phyloP scores from a whole-genome alignment of 148 eudicot species.

The Silene conica region DNA sequence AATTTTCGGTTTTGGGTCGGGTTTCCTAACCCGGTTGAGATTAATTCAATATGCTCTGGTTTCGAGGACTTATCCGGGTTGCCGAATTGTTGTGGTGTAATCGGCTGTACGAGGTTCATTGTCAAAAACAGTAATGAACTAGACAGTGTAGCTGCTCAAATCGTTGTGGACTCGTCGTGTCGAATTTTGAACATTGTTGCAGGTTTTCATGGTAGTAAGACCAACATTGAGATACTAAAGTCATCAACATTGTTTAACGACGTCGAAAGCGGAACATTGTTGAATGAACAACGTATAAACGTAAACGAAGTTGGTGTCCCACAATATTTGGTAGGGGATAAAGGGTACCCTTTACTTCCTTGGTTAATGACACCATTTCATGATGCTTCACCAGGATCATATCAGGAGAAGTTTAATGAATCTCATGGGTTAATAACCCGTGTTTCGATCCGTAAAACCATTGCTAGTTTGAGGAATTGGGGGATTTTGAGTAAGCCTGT shows the following conservation, averaged over 20 bases:
- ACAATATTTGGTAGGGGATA: slow-evolving; percentile 61
- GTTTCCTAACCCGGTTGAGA: slow-evolving; percentile 49
- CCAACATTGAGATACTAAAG: slow-evolving; percentile 39
- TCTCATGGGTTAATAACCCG: slow-evolving; percentile 29
- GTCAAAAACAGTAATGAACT: slow-evolving; percentile 12
- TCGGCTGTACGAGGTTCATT: slow-evolving; percentile 50
- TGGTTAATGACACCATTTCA: slow-evolving; percentile 64
- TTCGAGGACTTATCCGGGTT: slow-evolving; percentile 47
- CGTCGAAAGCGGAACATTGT: slow-evolving; percentile 37
- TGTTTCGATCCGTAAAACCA: slow-evolving; percentile 30
- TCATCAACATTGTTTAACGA: slow-evolving; percentile 61
- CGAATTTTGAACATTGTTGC: slow-evolving; percentile 69
- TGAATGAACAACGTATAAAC: slow-evolving; percentile 30
- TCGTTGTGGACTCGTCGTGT: slow-evolving; percentile 70
- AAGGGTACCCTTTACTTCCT: slow-evolving; percentile 65
- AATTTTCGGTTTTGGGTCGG: slow-evolving; percentile 89
- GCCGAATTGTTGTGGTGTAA: slow-evolving; percentile 78
- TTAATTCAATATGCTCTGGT: slow-evolving; percentile 31
- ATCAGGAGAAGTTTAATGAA: slow-evolving; percentile 48
- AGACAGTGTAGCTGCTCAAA: slow-evolving; percentile 53
- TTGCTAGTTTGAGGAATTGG: slow-evolving; percentile 79
- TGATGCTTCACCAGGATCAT: slow-evolving; percentile 36
- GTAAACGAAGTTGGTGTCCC: slow-evolving; percentile 38
- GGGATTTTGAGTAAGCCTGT: slow-evolving; percentile 62
- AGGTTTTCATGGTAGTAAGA: slow-evolving; percentile 50